Percentiles rank a stretch among this genome's conserved stretches.
Evolutionary conservation across 2,329 filamentous ascomycete species (phyloP).

Genomic region (Cladobotryum mycophilum): DNA sequence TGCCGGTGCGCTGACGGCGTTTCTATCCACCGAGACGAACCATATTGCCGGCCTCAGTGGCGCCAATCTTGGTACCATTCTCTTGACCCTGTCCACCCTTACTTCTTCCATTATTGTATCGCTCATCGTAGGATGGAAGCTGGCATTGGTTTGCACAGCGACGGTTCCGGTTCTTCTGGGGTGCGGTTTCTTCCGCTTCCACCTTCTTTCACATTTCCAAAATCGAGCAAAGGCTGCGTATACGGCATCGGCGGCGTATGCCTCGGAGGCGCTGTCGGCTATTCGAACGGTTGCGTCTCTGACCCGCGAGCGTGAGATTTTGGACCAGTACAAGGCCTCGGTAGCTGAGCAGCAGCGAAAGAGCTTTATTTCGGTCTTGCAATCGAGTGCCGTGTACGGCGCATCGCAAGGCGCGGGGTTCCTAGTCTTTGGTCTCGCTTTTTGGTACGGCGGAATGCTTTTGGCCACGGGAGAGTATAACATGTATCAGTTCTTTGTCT

Average conservation of each 20-base stretch:
- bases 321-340: background rate
- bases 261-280: conserved; percentile 10
- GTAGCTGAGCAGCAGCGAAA: background rate
- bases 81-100: conserved; percentile 9
- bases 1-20: conserved; percentile 27
- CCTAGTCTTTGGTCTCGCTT: conserved; percentile 7
- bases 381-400: conserved; percentile 2
- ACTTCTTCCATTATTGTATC: conserved; percentile 18
- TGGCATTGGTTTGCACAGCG: conserved; percentile 35
- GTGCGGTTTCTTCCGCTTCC: conserved; percentile 32
- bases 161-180: conserved; percentile 34
- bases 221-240: conserved; percentile 1
- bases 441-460: conserved; percentile 11
- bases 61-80: conserved; percentile 27
- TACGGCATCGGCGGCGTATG: conserved; percentile 4
- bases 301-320: background rate
- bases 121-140: conserved; percentile 36
- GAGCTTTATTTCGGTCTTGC: background rate
- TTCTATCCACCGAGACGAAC: conserved; percentile 27
- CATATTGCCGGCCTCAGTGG: conserved; percentile 41
- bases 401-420: background rate
- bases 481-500: conserved; percentile 33
- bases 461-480: conserved; percentile 31
- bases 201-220: conserved; percentile 22
- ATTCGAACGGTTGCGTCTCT: conserved; percentile 16